Conservation (phyloP, 805 yeast genomes). For the Saccharomycopsis sp. region DNA sequence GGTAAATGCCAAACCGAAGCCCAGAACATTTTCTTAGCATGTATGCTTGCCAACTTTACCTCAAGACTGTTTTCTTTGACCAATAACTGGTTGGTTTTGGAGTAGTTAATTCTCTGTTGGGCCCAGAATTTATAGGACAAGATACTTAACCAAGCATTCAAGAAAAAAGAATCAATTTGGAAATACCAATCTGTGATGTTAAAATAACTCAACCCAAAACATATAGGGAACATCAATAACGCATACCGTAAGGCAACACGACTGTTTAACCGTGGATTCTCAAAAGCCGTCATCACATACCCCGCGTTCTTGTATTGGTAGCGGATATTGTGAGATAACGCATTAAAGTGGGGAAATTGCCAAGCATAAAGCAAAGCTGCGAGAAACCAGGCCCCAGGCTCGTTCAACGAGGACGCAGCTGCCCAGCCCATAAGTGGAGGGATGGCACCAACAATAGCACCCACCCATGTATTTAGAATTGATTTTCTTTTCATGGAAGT, state of each 20-base stretch:
- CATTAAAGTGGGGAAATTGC: constrained; percentile 98
- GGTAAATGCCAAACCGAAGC: constrained; percentile 94
- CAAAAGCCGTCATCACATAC: constrained; percentile 95
- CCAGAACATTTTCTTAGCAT: constrained; percentile 87
- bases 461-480: constrained; percentile 94
- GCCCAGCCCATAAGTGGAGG: constrained; percentile 99
- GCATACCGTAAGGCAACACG: constrained; percentile 90
- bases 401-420: constrained; percentile 67
- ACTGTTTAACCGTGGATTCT: constrained; percentile 85
- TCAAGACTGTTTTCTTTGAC: constrained; percentile 45
- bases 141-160: constrained; percentile 81
- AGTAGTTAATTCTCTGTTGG: constrained; percentile 64
- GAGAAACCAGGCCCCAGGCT: constrained; percentile 93
- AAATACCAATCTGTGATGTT: constrained; percentile 80
- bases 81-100: constrained; percentile 31
- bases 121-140: constrained; percentile 79
- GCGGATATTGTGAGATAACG: constrained; percentile 80
- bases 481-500: constrained; percentile 83
- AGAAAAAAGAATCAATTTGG: constrained; percentile 69
- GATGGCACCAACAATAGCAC: constrained; percentile 97
- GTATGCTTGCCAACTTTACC: constrained; percentile 49
- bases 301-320: constrained; percentile 90
- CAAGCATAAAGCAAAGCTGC: constrained; percentile 89
- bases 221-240: constrained; percentile 87
- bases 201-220: constrained; percentile 72